Evolutionary conservation across 2,329 filamentous ascomycete species (phyloP).

Genomic region (Clonostachys rhizophaga): DNA sequence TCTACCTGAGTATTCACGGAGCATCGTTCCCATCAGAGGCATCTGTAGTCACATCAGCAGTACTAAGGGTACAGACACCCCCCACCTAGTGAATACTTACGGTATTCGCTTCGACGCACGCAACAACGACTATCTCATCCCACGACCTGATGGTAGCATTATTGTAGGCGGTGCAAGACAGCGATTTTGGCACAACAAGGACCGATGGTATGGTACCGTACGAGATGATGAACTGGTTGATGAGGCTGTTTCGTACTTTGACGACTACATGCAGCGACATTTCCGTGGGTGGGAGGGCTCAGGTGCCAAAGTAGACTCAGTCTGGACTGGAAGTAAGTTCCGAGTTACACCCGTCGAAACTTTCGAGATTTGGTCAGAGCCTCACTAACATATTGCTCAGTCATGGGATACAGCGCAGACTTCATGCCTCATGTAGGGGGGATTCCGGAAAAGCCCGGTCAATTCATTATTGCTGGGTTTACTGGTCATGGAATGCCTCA

Average conservation of each 20-base stretch:
- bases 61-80: constrained; percentile 9
- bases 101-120: constrained; percentile 10
- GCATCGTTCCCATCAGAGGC: constrained; percentile 19
- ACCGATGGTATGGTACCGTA: constrained; percentile 37
- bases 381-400: constrained; percentile 7
- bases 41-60: constrained; percentile 48
- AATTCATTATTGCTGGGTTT: constrained; percentile 43
- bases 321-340: constrained; percentile 33
- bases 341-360: no score
- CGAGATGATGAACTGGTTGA: constrained; percentile 41
- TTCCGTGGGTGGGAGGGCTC: constrained; percentile 43
- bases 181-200: constrained; percentile 20
- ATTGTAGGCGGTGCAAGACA: constrained; percentile 18
- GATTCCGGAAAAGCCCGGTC: constrained; percentile 20
- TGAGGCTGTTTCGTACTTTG: constrained; percentile 34
- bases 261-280: constrained; percentile 39
- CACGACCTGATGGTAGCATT: constrained; percentile 33
- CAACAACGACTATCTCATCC: constrained; percentile 31
- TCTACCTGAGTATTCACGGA: not conserved
- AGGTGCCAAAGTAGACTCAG: constrained; percentile 18
- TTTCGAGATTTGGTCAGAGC: not conserved
- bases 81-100: constrained; percentile 14
- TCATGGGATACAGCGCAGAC: constrained; percentile 37
- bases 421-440: constrained; percentile 34
- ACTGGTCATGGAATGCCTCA: constrained; percentile 46